Conservation (phyloP, 1,139 yeast genomes). For the Kodamaea sp. region DNA sequence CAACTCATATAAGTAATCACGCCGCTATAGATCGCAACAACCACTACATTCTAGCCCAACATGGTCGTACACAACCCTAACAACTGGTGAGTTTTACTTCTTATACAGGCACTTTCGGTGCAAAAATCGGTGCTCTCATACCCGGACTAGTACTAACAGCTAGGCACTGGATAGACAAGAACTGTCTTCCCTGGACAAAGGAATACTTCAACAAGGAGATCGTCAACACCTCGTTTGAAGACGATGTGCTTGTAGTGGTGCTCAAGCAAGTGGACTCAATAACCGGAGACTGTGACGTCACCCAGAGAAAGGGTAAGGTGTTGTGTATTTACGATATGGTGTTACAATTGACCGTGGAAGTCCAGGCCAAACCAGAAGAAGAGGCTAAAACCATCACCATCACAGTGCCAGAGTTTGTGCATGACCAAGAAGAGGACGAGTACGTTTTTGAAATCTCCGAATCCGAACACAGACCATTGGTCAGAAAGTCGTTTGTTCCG, state of each 20-base stretch:
- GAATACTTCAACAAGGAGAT: constrained; percentile 53
- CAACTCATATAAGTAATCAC: too few relatives aligned
- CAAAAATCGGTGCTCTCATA: not conserved
- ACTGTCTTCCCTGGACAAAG: constrained; percentile 77
- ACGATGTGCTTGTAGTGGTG: constrained; percentile 34
- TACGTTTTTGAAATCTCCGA: constrained; percentile 54
- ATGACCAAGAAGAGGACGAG: constrained; percentile 68
- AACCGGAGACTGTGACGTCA: constrained; percentile 76
- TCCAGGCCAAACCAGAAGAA: constrained; percentile 25
- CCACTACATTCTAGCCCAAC: constrained; percentile 1
- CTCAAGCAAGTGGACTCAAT: constrained; percentile 47
- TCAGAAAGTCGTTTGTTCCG: constrained; percentile 54
- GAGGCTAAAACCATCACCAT: constrained; percentile 29
- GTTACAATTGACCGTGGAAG: constrained; percentile 48
- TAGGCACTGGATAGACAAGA: constrained; percentile 84
- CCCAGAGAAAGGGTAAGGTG: constrained; percentile 79
- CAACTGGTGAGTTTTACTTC: constrained; percentile 77
- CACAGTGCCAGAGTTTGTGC: constrained; percentile 65
- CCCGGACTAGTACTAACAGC: constrained; percentile 27
- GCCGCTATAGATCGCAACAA: too few relatives aligned
- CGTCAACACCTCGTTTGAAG: constrained; percentile 33
- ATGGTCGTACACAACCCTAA: constrained; percentile 85
- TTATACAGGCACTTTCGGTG: too few relatives aligned
- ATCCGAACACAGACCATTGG: constrained; percentile 28
- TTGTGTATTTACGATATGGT: constrained; percentile 71